Evolutionary conservation across 805 yeast species (phyloP).

Genomic region (Pichia kluyveri): DNA sequence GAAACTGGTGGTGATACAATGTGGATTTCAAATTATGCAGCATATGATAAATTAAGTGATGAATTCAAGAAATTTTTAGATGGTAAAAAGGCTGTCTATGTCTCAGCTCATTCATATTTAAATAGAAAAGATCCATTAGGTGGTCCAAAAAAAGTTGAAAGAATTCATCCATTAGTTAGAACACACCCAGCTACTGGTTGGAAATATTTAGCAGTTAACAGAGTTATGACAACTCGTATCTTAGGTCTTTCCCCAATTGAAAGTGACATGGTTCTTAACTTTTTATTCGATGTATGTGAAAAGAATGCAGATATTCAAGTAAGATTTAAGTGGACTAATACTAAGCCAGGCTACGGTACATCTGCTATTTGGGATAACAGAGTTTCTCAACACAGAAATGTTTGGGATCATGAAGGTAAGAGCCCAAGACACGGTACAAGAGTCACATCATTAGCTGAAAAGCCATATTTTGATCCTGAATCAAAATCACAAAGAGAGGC

Average conservation of each 20-base stretch:
- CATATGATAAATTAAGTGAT: conserved; percentile 46
- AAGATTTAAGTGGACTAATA: conserved; percentile 38
- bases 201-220: conserved; percentile 47
- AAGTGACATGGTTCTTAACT: conserved; percentile 37
- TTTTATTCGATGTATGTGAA: conserved; percentile 38
- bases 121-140: conserved; percentile 35
- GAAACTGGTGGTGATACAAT: conserved; percentile 46
- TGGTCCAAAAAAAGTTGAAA: conserved; percentile 37
- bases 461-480: conserved; percentile 40
- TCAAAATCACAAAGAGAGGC: conserved; percentile 46
- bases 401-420: conserved; percentile 33
- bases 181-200: conserved; percentile 60
- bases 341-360: conserved; percentile 31
- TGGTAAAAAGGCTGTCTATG: conserved; percentile 38
- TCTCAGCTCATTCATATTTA: conserved; percentile 32
- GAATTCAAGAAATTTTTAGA: conserved; percentile 42
- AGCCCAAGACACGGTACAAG: conserved; percentile 45
- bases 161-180: conserved; percentile 53
- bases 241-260: conserved; percentile 45
- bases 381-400: conserved; percentile 35
- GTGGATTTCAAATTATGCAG: conserved; percentile 48
- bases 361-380: conserved; percentile 46
- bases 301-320: conserved; percentile 49
- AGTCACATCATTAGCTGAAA: conserved; percentile 44
- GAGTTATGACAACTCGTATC: conserved; percentile 41